Evolutionary conservation across 2,329 filamentous ascomycete species (phyloP).

Genomic region (Colletotrichum australisinense): DNA sequence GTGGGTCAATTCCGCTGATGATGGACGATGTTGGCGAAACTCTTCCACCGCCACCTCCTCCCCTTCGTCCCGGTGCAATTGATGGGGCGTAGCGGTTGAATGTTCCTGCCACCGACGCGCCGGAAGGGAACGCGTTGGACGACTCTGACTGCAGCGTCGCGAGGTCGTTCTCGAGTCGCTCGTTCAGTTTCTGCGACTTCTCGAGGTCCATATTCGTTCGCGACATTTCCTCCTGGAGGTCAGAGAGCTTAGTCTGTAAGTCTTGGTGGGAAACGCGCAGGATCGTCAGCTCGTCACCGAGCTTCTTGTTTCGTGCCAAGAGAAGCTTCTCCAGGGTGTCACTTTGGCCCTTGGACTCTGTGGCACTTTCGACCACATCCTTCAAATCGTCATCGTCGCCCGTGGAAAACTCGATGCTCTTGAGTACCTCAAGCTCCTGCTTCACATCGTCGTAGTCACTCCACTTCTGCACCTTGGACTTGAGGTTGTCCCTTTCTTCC

Average conservation of each 20-base stretch:
- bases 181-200: slow-evolving; percentile 83
- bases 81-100: slow-evolving; percentile 84
- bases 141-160: slow-evolving; percentile 88
- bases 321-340: slow-evolving; percentile 92
- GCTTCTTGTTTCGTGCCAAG: slow-evolving; percentile 93
- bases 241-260: slow-evolving; percentile 81
- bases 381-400: slow-evolving; percentile 78
- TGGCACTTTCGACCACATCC: slow-evolving; percentile 58
- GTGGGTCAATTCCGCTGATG: slow-evolving; percentile 93
- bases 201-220: slow-evolving; percentile 88
- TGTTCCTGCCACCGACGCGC: slow-evolving; percentile 92
- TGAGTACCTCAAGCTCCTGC: slow-evolving; percentile 94
- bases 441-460: slow-evolving; percentile 96
- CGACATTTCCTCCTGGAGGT: slow-evolving; percentile 85
- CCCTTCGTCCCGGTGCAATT: slow-evolving; percentile 71
- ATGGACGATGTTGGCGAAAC: slow-evolving; percentile 96
- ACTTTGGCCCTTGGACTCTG: slow-evolving; percentile 68
- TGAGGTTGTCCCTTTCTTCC: slow-evolving; percentile 84
- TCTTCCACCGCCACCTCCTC: slow-evolving; percentile 70
- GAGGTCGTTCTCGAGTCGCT: slow-evolving; percentile 92
- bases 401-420: slow-evolving; percentile 96
- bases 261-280: slow-evolving; percentile 95
- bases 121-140: slow-evolving; percentile 85
- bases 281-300: slow-evolving; percentile 92
- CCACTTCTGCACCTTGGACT: slow-evolving; percentile 86